Evolutionary conservation across 1,284 basidiomycete species (phyloP), one percentile per base, ranked within the genome.

Genomic region (Fomes fomentarius): DNA sequence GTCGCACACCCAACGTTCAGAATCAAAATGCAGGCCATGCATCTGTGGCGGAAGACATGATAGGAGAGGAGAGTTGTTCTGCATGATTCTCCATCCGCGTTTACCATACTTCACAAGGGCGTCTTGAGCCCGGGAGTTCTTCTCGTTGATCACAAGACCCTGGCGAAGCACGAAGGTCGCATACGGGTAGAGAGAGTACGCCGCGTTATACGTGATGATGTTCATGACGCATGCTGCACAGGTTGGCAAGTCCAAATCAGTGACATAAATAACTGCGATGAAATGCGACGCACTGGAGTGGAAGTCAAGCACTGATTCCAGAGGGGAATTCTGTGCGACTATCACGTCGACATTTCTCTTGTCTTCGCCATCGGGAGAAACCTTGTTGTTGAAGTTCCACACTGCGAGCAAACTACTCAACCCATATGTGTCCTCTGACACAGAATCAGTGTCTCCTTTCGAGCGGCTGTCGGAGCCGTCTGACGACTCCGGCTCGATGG

Each of bases 171-270:
- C 51, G 17, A 52, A 28, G 4, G 51, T 52, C 3, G 51, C 51
- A 7, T 38, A 31, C 1, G 51, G 44, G 38, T 40, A 52, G 7
- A 52, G 30, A 11, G 43, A 47, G 38, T 52, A 52, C 4, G 51
- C 51, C 9, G 38, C 45, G 25, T 52, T 24, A n/a, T 47, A 42
- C 8, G 38, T 30, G 19, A 52, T 52, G 2, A 47, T 35, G 14
- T 52, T 52, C 51, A 52, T 52, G 3, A 52, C 51, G 15, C 51
- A 52, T 11, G 51, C 51, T 47, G 10, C 9, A 3, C 11, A 28
- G 34, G 25, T n/a, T 4, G 8, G 3, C 6, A 24, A n/a, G 15
- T 26, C 6, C 19, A n/a, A 15, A 7, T 4, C 3, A 21, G 22
- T n/a, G 12, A 15, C 22, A 21, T 12, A 2, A 6, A 7, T n/a